A percentile compares a stretch with the other conserved stretches of the same genome.
Evolutionary conservation across 257 asterid genomes (phyloP).

Genomic region (Lavandula angustifolia): DNA sequence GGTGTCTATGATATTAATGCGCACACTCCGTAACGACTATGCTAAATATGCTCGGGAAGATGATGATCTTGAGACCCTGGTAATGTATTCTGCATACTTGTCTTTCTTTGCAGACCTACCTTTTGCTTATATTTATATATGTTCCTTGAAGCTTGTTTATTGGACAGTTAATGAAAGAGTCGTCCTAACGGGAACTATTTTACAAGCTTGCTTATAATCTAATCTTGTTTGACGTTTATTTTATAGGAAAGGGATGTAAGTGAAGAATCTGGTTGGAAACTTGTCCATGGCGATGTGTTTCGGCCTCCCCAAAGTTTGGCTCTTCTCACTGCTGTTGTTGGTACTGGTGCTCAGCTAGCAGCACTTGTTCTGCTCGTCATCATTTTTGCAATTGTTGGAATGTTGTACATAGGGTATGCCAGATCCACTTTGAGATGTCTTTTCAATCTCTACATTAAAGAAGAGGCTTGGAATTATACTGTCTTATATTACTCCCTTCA

Average conservation of each 20-base stretch:
- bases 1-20: slow-evolving; percentile 97
- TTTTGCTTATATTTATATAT: background rate
- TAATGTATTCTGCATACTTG: slow-evolving; percentile 34
- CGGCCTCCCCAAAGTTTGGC: slow-evolving; percentile 69
- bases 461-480: slow-evolving; percentile 3
- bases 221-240: slow-evolving; percentile 29
- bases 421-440: slow-evolving; percentile 11
- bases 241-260: slow-evolving; percentile 74
- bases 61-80: slow-evolving; percentile 97
- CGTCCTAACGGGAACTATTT: background rate
- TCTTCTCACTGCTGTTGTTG: slow-evolving; percentile 80
- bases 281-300: slow-evolving; percentile 93
- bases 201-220: slow-evolving; percentile 24
- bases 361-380: slow-evolving; percentile 73
- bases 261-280: slow-evolving; percentile 97
- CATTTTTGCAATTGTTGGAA: slow-evolving; percentile 72
- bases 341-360: slow-evolving; percentile 89
- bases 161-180: background rate
- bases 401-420: slow-evolving; percentile 79
- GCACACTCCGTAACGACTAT: slow-evolving; percentile 93
- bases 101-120: background rate
- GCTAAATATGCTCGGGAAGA: slow-evolving; percentile 99
- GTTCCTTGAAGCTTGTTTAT: slow-evolving; percentile 4
- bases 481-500: background rate
- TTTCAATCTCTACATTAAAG: slow-evolving; percentile 18